Percentiles rank a stretch among this genome's conserved stretches.
phyloP scores from a whole-genome alignment of 768 basidiomycete species.

The Leucocoprinus leucothites region DNA sequence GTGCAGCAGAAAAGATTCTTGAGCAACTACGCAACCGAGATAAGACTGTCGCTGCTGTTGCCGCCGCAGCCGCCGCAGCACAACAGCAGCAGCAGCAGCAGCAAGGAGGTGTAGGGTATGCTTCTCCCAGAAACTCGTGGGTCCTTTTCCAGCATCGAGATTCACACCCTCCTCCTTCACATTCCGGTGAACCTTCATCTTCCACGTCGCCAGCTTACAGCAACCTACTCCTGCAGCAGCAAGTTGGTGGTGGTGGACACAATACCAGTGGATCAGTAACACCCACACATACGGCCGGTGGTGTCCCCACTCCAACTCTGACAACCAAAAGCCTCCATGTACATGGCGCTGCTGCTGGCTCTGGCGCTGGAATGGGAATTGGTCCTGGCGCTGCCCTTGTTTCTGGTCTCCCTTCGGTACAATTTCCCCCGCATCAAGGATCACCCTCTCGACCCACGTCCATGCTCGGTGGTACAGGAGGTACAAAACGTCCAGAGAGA shows the following conservation, averaged over 20 bases:
- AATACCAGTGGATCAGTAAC: constrained; percentile 1
- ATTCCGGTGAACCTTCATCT: not conserved
- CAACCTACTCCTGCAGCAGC: constrained; percentile 17
- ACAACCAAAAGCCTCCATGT: not conserved
- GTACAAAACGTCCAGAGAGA: constrained; percentile 17
- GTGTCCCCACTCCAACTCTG: constrained; percentile 1
- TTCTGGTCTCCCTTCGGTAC: not conserved
- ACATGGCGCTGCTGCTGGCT: not conserved
- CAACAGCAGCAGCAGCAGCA: not conserved
- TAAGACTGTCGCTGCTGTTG: constrained; percentile 30
- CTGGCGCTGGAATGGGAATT: not conserved
- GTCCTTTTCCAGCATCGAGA: constrained; percentile 36
- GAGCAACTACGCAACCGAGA: constrained; percentile 62
- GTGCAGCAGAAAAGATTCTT: constrained; percentile 66
- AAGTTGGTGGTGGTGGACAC: not conserved
- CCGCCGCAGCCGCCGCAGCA: constrained; percentile 21
- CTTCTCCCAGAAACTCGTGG: constrained; percentile 40
- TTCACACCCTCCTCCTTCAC: constrained; percentile 16
- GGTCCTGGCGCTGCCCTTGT: constrained; percentile 1
- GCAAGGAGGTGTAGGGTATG: not conserved
- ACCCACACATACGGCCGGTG: not conserved
- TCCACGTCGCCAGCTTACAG: constrained; percentile 2
- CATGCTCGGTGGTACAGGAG: not conserved
- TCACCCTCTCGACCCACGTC: not conserved
- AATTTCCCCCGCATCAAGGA: not conserved